phyloP scores from a whole-genome alignment of 768 basidiomycete species.

The Trametes maxima region DNA sequence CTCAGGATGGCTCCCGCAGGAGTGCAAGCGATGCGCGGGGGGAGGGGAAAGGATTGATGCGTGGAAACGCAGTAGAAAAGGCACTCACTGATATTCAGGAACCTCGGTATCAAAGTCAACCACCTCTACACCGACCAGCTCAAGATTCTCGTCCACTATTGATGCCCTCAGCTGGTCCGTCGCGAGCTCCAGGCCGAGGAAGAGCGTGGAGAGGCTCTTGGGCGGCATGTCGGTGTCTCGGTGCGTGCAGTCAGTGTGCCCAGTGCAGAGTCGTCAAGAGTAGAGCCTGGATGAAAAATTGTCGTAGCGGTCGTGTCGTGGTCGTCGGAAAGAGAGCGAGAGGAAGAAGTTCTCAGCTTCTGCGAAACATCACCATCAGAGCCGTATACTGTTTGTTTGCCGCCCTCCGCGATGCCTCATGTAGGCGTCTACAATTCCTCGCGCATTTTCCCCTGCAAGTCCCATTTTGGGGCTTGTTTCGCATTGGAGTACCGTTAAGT shows the following conservation, averaged over 20 bases:
- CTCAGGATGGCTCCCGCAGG: background rate
- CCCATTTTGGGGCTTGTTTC: background rate
- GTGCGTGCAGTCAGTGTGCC: slow-evolving; percentile 4
- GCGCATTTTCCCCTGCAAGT: background rate
- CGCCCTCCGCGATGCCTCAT: slow-evolving; percentile 18
- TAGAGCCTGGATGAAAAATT: slow-evolving; percentile 4
- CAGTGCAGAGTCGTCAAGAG: slow-evolving; percentile 13
- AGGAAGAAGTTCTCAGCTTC: slow-evolving; percentile 18
- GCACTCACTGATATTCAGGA: slow-evolving; percentile 77
- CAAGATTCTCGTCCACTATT: slow-evolving; percentile 80
- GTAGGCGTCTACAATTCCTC: slow-evolving; percentile 12
- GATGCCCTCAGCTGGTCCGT: slow-evolving; percentile 84
- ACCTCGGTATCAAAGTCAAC: slow-evolving; percentile 84
- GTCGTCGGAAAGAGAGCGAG: slow-evolving; percentile 23
- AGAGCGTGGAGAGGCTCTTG: slow-evolving; percentile 55
- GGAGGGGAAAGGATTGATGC: background rate
- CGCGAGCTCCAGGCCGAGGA: slow-evolving; percentile 85
- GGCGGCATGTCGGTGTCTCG: slow-evolving; percentile 32
- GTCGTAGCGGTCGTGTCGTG: slow-evolving; percentile 26
- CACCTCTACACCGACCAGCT: slow-evolving; percentile 78
- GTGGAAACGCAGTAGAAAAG: slow-evolving; percentile 1
- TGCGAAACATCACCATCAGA: slow-evolving; percentile 26
- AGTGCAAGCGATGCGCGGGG: background rate
- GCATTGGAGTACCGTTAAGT: background rate
- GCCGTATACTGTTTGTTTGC: slow-evolving; percentile 22